These are phyloP conservation scores for Hirschfeldia incana DNA, from an alignment of 345 rosid species.

Conservation along the genomic window DNA sequence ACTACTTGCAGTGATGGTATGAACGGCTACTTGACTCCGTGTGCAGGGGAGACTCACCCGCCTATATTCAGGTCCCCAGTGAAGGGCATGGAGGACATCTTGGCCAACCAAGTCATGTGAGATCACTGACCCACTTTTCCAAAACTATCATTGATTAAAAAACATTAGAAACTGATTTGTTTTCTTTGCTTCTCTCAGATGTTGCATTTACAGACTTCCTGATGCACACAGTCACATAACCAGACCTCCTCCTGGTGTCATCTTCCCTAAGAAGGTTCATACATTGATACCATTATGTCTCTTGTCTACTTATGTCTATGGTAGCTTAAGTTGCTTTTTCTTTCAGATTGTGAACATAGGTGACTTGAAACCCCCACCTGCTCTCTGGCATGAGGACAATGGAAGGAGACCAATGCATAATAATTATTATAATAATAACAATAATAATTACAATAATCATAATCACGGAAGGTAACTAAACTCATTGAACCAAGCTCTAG, in stretches of 20 bases:
- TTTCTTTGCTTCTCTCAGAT: slow-evolving; percentile 51
- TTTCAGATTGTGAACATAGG: slow-evolving; percentile 60
- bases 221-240: slow-evolving; percentile 74
- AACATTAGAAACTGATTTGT: background rate
- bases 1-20: slow-evolving; percentile 91
- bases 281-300: background rate
- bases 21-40: slow-evolving; percentile 91
- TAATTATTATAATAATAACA: background rate
- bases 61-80: slow-evolving; percentile 90
- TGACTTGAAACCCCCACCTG: slow-evolving; percentile 74
- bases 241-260: slow-evolving; percentile 80
- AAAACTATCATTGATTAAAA: background rate
- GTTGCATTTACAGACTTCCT: slow-evolving; percentile 80
- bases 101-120: slow-evolving; percentile 92
- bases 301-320: background rate
- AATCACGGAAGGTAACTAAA: slow-evolving; percentile 35
- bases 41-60: slow-evolving; percentile 85
- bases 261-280: slow-evolving; percentile 75
- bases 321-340: background rate
- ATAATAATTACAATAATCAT: slow-evolving; percentile 24
- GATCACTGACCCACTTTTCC: slow-evolving; percentile 32
- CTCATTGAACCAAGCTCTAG: background rate
- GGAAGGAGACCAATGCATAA: slow-evolving; percentile 67
- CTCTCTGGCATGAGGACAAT: slow-evolving; percentile 88
- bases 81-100: slow-evolving; percentile 80